Evolutionary conservation across 2,329 filamentous ascomycete genomes (phyloP), one percentile per base, ranked within the genome.

Genomic region (Aspergillus candidus): DNA sequence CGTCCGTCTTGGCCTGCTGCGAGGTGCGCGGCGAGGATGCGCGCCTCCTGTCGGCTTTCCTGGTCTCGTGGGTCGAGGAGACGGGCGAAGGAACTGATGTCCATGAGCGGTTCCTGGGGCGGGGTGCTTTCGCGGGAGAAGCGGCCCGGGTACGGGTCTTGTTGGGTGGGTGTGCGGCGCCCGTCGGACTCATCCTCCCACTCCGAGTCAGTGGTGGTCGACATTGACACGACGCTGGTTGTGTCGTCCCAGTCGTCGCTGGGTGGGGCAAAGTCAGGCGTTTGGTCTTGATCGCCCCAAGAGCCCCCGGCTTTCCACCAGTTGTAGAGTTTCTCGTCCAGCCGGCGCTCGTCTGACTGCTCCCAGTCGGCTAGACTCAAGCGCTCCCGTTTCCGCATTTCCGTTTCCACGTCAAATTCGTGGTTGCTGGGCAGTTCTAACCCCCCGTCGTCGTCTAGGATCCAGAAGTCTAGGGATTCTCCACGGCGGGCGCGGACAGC

Each of bases 241-340:
- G 78, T 79, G 59, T 94, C 88, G 59, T 84, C 82, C 35, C 83
- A 75, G 10, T 80, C 72, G 4, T 70, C 61, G 10, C 72, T 64
- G 2, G 64, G 57, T 1, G 83, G 83, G 29, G 73, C 65, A 62
- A 90, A 97, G 50, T 91, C 85, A 22, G 86, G 86, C 58, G 87
- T 95, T 4, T 75, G 74, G 61, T 97, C 91, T 29, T 83, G 74
- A 12, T 83, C 82, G 1, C 91, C 90, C 82, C 88, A 96, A 71
- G 86, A 86, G 6, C 87, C 88, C 14, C 88, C 88, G 42, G 76
- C 73, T 41, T 85, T 81, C 86, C 88, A 97, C 79, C 90, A 93
- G 27, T 74, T 73, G 62, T 96, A 97, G 2, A 96, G 70, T 46
- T 81, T 83, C 2, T 77, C 75, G 51, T 91, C 84, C 2, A 96